phyloP scores from a whole-genome alignment of 257 asterid genomes.

The Nicotiana sylvestris region DNA sequence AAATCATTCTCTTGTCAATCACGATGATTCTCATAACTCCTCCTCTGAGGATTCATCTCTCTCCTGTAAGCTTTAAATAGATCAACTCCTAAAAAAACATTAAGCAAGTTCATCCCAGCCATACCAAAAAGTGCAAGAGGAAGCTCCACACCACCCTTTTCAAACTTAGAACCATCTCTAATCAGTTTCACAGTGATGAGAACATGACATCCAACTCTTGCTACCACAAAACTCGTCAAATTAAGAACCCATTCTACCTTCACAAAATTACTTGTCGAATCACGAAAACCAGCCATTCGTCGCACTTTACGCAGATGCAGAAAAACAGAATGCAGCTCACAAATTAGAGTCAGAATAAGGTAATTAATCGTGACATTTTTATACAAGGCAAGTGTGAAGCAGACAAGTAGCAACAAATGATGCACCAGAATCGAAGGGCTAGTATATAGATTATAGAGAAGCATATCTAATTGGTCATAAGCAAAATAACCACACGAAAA shows the following conservation, averaged over 20 bases:
- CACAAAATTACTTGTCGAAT: constrained; percentile 48
- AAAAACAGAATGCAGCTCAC: constrained; percentile 80
- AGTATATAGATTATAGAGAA: constrained; percentile 56
- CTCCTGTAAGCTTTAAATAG: constrained; percentile 57
- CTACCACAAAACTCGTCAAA: constrained; percentile 51
- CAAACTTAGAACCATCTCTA: constrained; percentile 68
- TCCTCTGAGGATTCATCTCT: constrained; percentile 33
- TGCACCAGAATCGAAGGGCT: constrained; percentile 78
- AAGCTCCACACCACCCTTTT: constrained; percentile 66
- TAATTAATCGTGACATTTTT: constrained; percentile 85
- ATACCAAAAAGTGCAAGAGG: constrained; percentile 85
- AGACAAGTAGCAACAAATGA: constrained; percentile 79
- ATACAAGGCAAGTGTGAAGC: constrained; percentile 85
- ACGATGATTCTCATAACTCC: constrained; percentile 27
- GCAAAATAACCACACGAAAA: constrained; percentile 91
- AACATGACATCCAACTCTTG: constrained; percentile 59
- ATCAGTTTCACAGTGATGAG: constrained; percentile 68
- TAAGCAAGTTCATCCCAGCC: constrained; percentile 88
- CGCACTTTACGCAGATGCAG: constrained; percentile 66
- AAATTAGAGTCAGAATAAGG: constrained; percentile 84
- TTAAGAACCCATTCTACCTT: constrained; percentile 82
- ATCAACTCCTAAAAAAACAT: constrained; percentile 62
- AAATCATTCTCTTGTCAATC: constrained; percentile 25
- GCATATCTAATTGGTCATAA: constrained; percentile 92
- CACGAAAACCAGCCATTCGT: constrained; percentile 75